Base-by-base conservation (phyloP, 192 early-diverging fungal species). In the Coemansia sp. region DNA sequence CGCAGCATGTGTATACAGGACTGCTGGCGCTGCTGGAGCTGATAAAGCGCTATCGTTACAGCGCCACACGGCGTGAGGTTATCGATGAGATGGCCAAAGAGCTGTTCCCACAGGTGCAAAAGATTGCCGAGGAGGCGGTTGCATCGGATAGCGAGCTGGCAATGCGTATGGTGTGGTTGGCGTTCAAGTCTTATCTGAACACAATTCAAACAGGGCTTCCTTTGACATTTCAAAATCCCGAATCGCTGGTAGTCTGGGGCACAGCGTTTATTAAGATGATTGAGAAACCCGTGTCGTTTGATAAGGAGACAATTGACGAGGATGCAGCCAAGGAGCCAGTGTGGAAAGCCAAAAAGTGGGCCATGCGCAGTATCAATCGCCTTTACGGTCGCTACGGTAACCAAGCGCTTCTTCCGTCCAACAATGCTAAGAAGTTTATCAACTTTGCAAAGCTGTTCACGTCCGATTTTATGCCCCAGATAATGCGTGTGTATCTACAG, bases 341-440 rank as follows among this genome's bases (percentile, higher is more conserved):
- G 83, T 94, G 90, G 90, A 94, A 95, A 82, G 89, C 90, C 56
- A 97, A 96, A 73, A 95, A 96, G 69, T 97, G 97, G 95, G 90
- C 95, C 7, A 89, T 89, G 69, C 87, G 85, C 59, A 92, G 88
- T 75, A 79, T 98, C 67, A 93, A 96, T 84, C 87, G 86, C 21
- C 85, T 93, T 9, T 94, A 96, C 60, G 64, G 73, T 34, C 74
- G 85, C 56, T 89, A 89, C 61, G 89, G 91, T 49, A 92, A 91
- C 68, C 88, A 88, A 19, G 82, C 88, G 8, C 71, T 85, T 23
- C 69, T 92, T 49, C 78, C 87, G 12, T 60, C 78, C 7, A 67
- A 66, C 61, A 62, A 81, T 54, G 54, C 54, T 5, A 73, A 76
- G 63, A 65, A 67, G 60, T 86, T 86, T 65, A 71, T 54, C 8